Base-by-base conservation (phyloP, 192 early-diverging fungal species). In the Bifiguratus adelaidae region DNA sequence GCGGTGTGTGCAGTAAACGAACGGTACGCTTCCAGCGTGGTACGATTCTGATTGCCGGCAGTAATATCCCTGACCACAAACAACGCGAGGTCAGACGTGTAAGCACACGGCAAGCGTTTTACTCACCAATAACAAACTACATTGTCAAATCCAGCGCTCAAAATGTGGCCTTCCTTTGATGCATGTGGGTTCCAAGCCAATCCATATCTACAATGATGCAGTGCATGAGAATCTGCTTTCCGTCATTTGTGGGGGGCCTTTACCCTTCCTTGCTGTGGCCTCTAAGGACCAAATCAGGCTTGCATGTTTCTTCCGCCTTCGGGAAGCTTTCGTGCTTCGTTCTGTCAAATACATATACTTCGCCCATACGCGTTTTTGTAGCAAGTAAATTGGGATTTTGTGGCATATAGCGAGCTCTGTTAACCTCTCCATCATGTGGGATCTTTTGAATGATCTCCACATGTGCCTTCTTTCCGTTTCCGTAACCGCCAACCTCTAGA, bases 321-420 rank as follows among this genome's bases (percentile, higher is more conserved):
- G 94, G 92, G 32, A 70, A 78, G 27, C 76, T 81, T 38, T 88
- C 80, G 63, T 90, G 88, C 13, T 82, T 82, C 27, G 96, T 91
- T 34, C 92, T 81, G 60, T 96, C 93, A 73, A 99, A 99, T 45
- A 99, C 76, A 62, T 86, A 95, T 29, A 99, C 85, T n/a, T 90
- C 89, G 7, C 95, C 95, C 6, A 73, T 74, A 13, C 84, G 74
- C 4, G 93, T 85, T 51, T 95, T 92, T 6, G 93, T 94, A 8
- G 93, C 95, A 55, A 99, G 92, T 34, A 99, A 85, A 56, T 95
- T 83, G 7, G 89, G 86, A 54, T 99, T 92, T 56, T 85, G 78
- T 30, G 88, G 89, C 86, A 95, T 94, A 61, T 99, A 99, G 33
- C 95, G 78, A n/a, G 91, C 92, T 46, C 95, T 64, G 70, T 99